Percentiles rank a stretch among this genome's conserved stretches.
phyloP scores from a whole-genome alignment of 2,329 filamentous ascomycete genomes.

The Ophiostoma himal-ulmi region DNA sequence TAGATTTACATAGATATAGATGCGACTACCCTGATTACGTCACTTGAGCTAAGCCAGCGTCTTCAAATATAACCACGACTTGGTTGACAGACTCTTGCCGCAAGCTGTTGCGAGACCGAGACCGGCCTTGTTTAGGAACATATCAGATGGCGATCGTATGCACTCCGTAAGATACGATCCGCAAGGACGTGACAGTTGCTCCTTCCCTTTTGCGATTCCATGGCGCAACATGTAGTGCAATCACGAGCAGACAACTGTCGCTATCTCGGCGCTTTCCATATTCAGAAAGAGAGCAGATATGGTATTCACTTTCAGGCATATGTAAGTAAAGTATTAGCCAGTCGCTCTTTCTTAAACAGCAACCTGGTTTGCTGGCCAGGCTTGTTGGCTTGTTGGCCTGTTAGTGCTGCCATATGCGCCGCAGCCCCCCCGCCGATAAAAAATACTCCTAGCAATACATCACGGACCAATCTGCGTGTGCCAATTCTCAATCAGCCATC shows the following conservation, averaged over 20 bases:
- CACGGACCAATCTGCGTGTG: constrained; percentile 21
- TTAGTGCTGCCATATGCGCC: not conserved
- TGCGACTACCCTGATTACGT: constrained; percentile 11
- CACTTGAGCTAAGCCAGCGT: constrained; percentile 2
- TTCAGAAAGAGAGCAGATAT: not conserved
- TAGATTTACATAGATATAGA: not conserved
- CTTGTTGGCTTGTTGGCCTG: not conserved
- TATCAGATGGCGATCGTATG: not conserved
- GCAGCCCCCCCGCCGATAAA: constrained; percentile 10
- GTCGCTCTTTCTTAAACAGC: not conserved
- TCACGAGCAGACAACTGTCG: not conserved
- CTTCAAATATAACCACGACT: not conserved
- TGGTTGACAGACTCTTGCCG: not conserved
- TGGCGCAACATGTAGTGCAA: not conserved
- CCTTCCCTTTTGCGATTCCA: not conserved
- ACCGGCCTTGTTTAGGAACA: not conserved
- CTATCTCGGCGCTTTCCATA: not conserved
- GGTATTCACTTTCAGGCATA: not conserved
- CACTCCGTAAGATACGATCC: not conserved
- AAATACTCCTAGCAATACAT: not conserved
- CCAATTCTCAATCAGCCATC: constrained; percentile 25
- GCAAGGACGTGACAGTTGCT: not conserved
- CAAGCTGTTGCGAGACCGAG: not conserved
- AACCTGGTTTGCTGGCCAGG: not conserved
- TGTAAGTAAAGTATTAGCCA: not conserved